Conservation (phyloP, 2,329 filamentous ascomycete species). For the Stemphylium lycopersici region DNA sequence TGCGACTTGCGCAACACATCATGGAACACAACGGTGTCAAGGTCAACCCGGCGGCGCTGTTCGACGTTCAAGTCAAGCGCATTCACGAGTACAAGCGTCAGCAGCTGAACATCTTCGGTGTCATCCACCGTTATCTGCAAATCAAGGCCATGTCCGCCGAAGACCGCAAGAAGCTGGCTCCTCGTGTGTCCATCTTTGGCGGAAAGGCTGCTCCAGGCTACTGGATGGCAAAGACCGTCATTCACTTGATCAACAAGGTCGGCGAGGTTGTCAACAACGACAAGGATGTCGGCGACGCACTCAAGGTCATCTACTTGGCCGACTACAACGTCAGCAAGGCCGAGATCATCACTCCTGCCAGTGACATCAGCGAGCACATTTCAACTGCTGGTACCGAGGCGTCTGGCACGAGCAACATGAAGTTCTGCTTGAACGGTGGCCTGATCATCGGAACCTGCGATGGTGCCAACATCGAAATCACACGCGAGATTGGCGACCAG, state of each 20-base stretch:
- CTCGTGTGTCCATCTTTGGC: slow-evolving; percentile 93
- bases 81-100: slow-evolving; percentile 99
- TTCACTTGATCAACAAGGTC: slow-evolving; percentile 93
- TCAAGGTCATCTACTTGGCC: slow-evolving; percentile 97
- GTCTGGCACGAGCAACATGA: slow-evolving; percentile 96
- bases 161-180: slow-evolving; percentile 83
- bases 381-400: slow-evolving; percentile 95
- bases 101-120: slow-evolving; percentile 98
- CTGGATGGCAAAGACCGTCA: slow-evolving; percentile 99
- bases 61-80: slow-evolving; percentile 97
- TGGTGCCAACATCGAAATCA: slow-evolving; percentile 98
- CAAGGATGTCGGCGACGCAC: slow-evolving; percentile 84
- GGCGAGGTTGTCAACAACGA: slow-evolving; percentile 91
- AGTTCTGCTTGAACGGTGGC: slow-evolving; percentile 96
- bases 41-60: slow-evolving; percentile 86
- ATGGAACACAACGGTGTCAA: slow-evolving; percentile 77
- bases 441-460: slow-evolving; percentile 98
- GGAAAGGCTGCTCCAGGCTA: slow-evolving; percentile 98
- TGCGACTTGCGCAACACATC: slow-evolving; percentile 89
- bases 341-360: slow-evolving; percentile 93
- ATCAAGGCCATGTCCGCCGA: slow-evolving; percentile 86
- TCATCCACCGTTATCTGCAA: slow-evolving; percentile 90
- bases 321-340: slow-evolving; percentile 99
- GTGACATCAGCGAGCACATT: slow-evolving; percentile 97
- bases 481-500: slow-evolving; percentile 91